These are phyloP conservation scores for Zymoseptoria brevis DNA, from an alignment of 2,329 filamentous ascomycete species.

Conservation along the genomic window DNA sequence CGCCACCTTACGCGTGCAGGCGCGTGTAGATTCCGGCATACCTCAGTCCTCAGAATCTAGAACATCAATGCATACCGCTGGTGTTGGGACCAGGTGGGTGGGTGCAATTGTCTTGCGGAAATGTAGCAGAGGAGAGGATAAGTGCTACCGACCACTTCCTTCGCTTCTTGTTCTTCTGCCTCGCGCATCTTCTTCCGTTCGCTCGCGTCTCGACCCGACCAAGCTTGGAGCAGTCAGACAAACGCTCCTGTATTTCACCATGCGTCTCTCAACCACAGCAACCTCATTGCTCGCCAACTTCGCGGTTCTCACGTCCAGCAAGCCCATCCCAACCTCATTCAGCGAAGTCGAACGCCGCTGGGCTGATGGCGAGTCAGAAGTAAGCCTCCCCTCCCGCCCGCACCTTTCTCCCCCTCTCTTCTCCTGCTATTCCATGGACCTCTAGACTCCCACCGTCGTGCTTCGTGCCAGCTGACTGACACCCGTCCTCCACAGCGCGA, in stretches of 20 bases:
- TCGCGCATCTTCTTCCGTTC: too few species aligned
- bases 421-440: too few species aligned
- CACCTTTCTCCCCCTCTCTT: too few species aligned
- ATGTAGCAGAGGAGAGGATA: too few species aligned
- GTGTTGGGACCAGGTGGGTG: too few species aligned
- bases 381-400: slow-evolving; percentile 3
- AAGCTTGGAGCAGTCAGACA: too few species aligned
- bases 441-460: background rate
- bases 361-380: slow-evolving; percentile 22
- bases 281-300: slow-evolving; percentile 9
- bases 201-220: too few species aligned
- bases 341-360: slow-evolving; percentile 23
- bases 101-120: background rate
- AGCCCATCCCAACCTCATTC: slow-evolving; percentile 13
- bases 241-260: slow-evolving; percentile 1
- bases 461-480: background rate
- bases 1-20: background rate
- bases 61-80: background rate
- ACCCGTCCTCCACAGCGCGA: slow-evolving; percentile 4
- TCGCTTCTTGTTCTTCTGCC: too few species aligned
- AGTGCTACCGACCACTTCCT: too few species aligned
- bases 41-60: background rate
- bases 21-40: background rate
- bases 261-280: slow-evolving; percentile 10
- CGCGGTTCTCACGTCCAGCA: slow-evolving; percentile 6